A percentile compares a stretch with the other conserved stretches of the same genome.
phyloP scores from a whole-genome alignment of 2,329 filamentous ascomycete genomes.

The Monascus ruber region DNA sequence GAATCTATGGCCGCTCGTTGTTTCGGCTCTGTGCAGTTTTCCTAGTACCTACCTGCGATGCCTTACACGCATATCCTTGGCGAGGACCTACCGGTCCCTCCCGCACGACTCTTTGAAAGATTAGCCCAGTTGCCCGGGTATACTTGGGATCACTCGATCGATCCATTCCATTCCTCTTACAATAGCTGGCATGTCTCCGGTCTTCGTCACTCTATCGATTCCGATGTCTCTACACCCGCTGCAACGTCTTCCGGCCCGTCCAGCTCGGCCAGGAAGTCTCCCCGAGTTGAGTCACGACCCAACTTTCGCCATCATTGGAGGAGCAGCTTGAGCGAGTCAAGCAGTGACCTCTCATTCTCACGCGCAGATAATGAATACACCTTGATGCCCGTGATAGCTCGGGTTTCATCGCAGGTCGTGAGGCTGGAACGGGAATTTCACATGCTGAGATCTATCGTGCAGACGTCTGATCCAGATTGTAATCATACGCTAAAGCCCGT shows the following conservation, averaged over 20 bases:
- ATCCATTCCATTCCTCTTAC: conserved; percentile 52
- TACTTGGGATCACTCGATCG: conserved; percentile 57
- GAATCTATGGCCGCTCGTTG: no score
- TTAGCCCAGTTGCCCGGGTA: conserved; percentile 63
- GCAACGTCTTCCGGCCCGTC: conserved; percentile 35
- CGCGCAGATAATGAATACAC: conserved; percentile 27
- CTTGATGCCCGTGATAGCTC: conserved; percentile 61
- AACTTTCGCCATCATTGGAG: conserved; percentile 34
- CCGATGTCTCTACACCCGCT: conserved; percentile 37
- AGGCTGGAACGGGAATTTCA: conserved; percentile 82
- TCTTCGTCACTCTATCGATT: conserved; percentile 42
- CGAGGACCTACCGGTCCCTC: conserved; percentile 44
- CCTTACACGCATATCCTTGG: conserved; percentile 21
- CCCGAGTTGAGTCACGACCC: conserved; percentile 29
- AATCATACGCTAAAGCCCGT: conserved; percentile 70
- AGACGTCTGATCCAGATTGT: conserved; percentile 59
- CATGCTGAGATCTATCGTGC: conserved; percentile 61
- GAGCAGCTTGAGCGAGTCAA: conserved; percentile 42
- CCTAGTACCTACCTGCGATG: neutral
- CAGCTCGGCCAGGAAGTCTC: conserved; percentile 32
- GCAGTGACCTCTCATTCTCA: conserved; percentile 32
- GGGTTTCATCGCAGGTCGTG: conserved; percentile 69
- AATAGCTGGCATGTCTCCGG: conserved; percentile 77
- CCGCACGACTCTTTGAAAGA: conserved; percentile 59
- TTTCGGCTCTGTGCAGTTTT: no score